Base-by-base conservation (phyloP, 352 stramenopile species). In the Pythium scleroteichum region DNA sequence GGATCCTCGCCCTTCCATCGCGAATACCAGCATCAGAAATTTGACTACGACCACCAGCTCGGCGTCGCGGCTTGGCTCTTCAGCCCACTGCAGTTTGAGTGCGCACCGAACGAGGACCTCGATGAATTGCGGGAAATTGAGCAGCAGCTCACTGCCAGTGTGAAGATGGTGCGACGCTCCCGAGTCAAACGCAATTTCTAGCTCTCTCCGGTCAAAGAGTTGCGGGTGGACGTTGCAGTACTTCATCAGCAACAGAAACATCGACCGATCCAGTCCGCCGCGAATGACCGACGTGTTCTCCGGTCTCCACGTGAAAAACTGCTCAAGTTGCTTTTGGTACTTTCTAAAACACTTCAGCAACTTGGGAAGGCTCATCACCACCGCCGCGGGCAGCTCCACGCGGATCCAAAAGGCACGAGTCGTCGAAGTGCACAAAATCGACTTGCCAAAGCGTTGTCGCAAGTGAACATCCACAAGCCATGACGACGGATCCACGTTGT, bases 1-100 rank as follows among this genome's bases (percentile, higher is more conserved):
- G 0, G 81, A 85, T 5, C 81, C 81, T 42, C 64, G 72, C 3
- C 81, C 81, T 68, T 91, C 81, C 79, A 91, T 91, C 0, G 79
- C 76, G n/a, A 91, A 91, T 14, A 91, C 53, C 12, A 91, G 62
- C 79, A 91, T 91, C 6, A 87, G 62, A 42, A 91, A 91, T 48
- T 85, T 82, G 29, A 91, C 66, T 4, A 84, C 69, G 10, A 77
- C 53, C 6, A 72, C 53, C 4, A 72, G 23, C 23, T 61, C 38
- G 9, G 13, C 46, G 16, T 45, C 4, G 2, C 29, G n/a, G 22
- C 27, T 7, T 27, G n/a, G 41, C 47, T 51, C 63, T 20, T 76
- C 59, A 3, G 65, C 59, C 81, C 81, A 89, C 53, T 78, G 66
- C 8, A 91, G 59, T 26, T 41, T 65, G 10, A 59, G 66, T 0